These are phyloP conservation scores for Naganishia cerealis DNA, from an alignment of 1,284 basidiomycete species.

Conservation along the genomic window DNA sequence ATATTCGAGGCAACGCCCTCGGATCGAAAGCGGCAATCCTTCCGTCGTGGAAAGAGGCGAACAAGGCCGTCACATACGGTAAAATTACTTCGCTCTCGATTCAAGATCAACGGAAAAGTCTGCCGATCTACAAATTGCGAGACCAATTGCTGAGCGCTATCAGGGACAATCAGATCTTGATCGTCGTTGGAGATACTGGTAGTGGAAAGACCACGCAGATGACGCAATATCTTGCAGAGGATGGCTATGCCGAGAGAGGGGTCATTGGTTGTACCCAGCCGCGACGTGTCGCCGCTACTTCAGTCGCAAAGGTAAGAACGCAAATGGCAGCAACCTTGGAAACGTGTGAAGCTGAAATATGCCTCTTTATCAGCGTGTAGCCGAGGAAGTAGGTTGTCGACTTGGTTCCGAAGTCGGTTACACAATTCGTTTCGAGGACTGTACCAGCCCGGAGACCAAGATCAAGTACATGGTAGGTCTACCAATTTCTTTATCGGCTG, in stretches of 20 bases:
- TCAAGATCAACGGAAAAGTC: constrained; percentile 83
- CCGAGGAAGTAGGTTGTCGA: constrained; percentile 95
- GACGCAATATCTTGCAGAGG: constrained; percentile 88
- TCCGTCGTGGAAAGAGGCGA: constrained; percentile 91
- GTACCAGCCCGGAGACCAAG: constrained; percentile 92
- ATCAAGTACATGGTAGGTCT: constrained; percentile 89
- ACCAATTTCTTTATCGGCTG: not conserved
- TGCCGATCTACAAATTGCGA: constrained; percentile 96
- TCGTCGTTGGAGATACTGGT: constrained; percentile 91
- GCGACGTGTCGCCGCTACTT: constrained; percentile 96
- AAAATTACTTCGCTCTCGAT: constrained; percentile 88
- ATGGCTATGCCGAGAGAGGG: constrained; percentile 79
- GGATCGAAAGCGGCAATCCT: constrained; percentile 74
- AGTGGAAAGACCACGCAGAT: constrained; percentile 93
- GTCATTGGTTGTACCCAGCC: constrained; percentile 97
- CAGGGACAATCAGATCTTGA: constrained; percentile 85
- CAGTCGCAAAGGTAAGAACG: constrained; percentile 75
- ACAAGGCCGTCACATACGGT: constrained; percentile 92
- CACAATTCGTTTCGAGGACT: constrained; percentile 98
- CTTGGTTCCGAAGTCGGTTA: constrained; percentile 97
- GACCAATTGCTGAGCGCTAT: constrained; percentile 89
- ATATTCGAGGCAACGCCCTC: constrained; percentile 77
- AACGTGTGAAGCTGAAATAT: not conserved
- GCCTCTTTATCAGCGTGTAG: constrained; percentile 65
- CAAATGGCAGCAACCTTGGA: not conserved